Percentiles rank a stretch among this genome's conserved stretches.
phyloP scores from a whole-genome alignment of 2,329 filamentous ascomycete species.

The Penicillium sp. region DNA sequence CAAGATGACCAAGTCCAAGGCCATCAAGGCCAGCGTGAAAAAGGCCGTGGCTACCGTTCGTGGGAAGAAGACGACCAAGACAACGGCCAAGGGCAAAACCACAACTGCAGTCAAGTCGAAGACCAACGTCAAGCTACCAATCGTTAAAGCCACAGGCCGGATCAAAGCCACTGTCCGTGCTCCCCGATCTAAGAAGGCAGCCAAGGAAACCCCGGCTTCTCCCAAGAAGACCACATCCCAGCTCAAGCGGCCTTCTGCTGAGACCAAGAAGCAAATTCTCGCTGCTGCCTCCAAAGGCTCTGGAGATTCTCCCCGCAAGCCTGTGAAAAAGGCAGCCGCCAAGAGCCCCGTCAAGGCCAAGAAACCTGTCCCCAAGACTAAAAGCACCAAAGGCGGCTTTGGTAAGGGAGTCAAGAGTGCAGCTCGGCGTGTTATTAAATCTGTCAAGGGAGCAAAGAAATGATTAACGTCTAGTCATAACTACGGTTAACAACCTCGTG shows the following conservation, averaged over 20 bases:
- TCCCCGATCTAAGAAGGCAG: constrained; percentile 4
- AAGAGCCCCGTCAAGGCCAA: constrained; percentile 21
- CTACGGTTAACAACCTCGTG: background rate
- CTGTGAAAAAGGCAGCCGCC: constrained; percentile 8
- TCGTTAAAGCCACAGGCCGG: constrained; percentile 31
- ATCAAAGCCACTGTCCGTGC: constrained; percentile 26
- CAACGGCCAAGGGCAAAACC: constrained; percentile 15
- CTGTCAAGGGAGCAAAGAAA: constrained; percentile 18
- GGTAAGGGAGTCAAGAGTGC: constrained; percentile 17
- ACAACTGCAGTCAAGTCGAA: constrained; percentile 14
- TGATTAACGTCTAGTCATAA: background rate
- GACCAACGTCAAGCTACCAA: constrained; percentile 30
- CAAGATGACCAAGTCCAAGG: constrained; percentile 29
- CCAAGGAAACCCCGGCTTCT: constrained; percentile 17
- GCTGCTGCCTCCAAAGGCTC: constrained; percentile 27
- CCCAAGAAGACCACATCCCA: constrained; percentile 23
- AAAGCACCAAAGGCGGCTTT: constrained; percentile 12
- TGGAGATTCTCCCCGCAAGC: constrained; percentile 10
- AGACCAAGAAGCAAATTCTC: constrained; percentile 33
- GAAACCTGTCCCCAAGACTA: constrained; percentile 10
- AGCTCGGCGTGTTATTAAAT: constrained; percentile 18
- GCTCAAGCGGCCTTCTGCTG: constrained; percentile 31
- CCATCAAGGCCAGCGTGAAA: constrained; percentile 37
- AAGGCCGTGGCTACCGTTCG: constrained; percentile 22
- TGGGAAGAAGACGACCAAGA: constrained; percentile 24